These are phyloP conservation scores for Parmelia sp. DNA, from an alignment of 495 filamentous ascomycete genomes.

Conservation along the genomic window DNA sequence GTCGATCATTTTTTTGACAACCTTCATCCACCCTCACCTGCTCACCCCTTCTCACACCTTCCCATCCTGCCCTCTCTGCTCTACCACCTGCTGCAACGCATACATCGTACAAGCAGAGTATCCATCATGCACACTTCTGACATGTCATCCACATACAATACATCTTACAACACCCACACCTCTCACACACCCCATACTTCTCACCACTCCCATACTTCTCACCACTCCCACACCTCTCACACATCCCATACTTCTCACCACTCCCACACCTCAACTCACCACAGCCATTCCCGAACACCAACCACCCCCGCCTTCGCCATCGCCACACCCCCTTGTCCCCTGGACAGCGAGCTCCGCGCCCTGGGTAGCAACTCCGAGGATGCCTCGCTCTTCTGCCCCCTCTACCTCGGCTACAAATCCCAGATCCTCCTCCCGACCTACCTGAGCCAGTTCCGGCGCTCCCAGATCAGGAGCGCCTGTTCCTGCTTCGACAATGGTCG, in stretches of 20 bases:
- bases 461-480: constrained; percentile 1
- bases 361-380: background rate
- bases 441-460: background rate
- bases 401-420: background rate
- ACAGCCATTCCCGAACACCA: background rate
- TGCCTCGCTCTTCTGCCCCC: background rate
- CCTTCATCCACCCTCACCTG: background rate
- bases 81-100: background rate
- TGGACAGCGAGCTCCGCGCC: background rate
- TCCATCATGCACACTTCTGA: background rate
- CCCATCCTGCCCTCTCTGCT: background rate
- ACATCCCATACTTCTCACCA: background rate
- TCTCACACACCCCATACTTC: background rate
- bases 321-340: background rate
- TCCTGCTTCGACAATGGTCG: background rate
- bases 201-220: background rate
- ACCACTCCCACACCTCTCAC: background rate
- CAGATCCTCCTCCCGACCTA: background rate
- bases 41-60: background rate
- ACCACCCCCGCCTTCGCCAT: background rate
- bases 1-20: background rate
- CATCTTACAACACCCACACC: background rate
- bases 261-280: background rate
- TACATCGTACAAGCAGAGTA: background rate
- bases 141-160: background rate